These are phyloP conservation scores for Ceratocystis papillata DNA, from an alignment of 2,329 filamentous ascomycete genomes.

Conservation along the genomic window DNA sequence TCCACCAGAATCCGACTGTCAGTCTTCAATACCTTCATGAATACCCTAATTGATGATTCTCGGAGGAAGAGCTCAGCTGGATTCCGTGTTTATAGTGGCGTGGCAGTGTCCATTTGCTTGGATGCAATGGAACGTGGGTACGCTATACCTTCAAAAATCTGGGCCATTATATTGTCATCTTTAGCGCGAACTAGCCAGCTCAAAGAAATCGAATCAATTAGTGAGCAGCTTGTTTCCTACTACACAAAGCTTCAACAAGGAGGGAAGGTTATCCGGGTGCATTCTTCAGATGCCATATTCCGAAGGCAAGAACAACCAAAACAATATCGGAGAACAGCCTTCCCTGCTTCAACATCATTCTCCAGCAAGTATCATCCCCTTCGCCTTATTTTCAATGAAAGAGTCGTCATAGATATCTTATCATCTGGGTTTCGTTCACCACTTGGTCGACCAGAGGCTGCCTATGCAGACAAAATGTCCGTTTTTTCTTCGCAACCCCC, in stretches of 20 bases:
- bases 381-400: conserved; percentile 23
- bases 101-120: conserved; percentile 15
- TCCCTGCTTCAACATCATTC: conserved; percentile 15
- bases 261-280: conserved; percentile 14
- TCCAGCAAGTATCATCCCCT: conserved; percentile 19
- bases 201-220: conserved; percentile 12
- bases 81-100: conserved; percentile 4
- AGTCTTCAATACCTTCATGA: conserved; percentile 18
- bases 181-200: conserved; percentile 14
- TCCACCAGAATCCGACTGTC: conserved; percentile 11
- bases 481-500: neutral
- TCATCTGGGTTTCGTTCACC: conserved; percentile 19
- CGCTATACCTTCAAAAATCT: conserved; percentile 14
- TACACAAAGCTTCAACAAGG: conserved; percentile 6
- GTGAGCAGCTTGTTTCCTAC: conserved; percentile 1
- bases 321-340: conserved; percentile 7
- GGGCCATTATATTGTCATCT: conserved; percentile 15
- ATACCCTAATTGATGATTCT: conserved; percentile 11
- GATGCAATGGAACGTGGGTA: conserved; percentile 19
- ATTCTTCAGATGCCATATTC: conserved; percentile 21
- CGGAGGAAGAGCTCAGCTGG: conserved; percentile 3
- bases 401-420: conserved; percentile 20
- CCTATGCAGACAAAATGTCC: conserved; percentile 9
- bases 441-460: conserved; percentile 4
- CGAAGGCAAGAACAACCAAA: conserved; percentile 1